These are phyloP conservation scores for Erigeron philadelphicus DNA, from an alignment of 140 eudicot species.

Conservation along the genomic window DNA sequence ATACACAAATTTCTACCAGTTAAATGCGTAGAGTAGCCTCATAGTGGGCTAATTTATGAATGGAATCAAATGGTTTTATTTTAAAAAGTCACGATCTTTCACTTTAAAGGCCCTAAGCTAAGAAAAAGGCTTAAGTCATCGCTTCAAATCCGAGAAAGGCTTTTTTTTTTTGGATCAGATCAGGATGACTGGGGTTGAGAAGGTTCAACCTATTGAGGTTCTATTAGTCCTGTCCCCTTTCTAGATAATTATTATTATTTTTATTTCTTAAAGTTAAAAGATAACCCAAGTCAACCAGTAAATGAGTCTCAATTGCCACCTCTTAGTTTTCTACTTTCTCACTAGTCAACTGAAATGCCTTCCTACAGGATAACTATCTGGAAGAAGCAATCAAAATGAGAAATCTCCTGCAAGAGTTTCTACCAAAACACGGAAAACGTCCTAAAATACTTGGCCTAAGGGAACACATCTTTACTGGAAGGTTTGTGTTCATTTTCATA, in stretches of 20 bases:
- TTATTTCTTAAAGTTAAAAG: too few relatives aligned
- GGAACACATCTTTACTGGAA: slow-evolving; percentile 97
- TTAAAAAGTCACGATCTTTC: too few relatives aligned
- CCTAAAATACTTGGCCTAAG: slow-evolving; percentile 85
- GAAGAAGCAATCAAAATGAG: slow-evolving; percentile 96
- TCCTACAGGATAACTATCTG: slow-evolving; percentile 73
- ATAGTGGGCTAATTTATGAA: too few relatives aligned
- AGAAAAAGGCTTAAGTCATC: too few relatives aligned
- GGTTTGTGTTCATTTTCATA: slow-evolving; percentile 41
- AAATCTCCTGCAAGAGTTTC: slow-evolving; percentile 83
- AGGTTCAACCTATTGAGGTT: too few relatives aligned
- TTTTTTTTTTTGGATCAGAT: too few relatives aligned
- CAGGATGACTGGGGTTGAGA: too few relatives aligned
- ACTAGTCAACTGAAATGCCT: slow-evolving; percentile 18
- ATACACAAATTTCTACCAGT: background rate
- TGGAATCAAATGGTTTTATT: too few relatives aligned
- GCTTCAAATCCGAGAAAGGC: too few relatives aligned
- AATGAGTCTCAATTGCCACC: background rate
- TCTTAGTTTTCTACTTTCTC: slow-evolving; percentile 5
- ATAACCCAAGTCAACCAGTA: background rate
- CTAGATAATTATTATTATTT: background rate
- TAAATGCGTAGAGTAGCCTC: too few relatives aligned
- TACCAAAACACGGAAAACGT: slow-evolving; percentile 27
- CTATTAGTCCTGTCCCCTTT: background rate
- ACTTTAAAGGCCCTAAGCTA: too few relatives aligned